Evolutionary conservation across 768 basidiomycete genomes (phyloP), one percentile per base, ranked within the genome.

Genomic region (Mycena olivaceomarginata): DNA sequence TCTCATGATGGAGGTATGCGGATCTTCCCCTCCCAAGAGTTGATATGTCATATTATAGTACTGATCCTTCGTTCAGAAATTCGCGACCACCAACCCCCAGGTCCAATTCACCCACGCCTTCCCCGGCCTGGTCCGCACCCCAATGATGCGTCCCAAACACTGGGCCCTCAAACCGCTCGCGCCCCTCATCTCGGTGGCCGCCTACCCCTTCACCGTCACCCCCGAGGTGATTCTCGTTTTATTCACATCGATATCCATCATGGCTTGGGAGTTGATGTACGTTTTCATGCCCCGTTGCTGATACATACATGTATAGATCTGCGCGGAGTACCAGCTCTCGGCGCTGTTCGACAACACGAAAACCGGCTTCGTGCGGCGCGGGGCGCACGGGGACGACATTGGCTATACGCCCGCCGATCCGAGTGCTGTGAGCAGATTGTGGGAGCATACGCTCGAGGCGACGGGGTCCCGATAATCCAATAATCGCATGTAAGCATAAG

Each of bases 71-170:
- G 5, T 12, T 20, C 66, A 88, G 87, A 81, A 81, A 70, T 85
- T 87, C 64, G 80, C 87, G 1, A 73, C 82, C 4, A 82, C 81
- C 22, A 79, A 87, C 59, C 86, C 85, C 3, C 75, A 63, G 25
- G 56, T 87, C 46, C 81, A 84, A 6, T 88, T 89, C 81, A 81
- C 83, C 0, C 88, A 88, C 75, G 81, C 80, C 1, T 80, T 79
- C 64, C 88, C 88, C 0, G 88, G 88, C 15, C 57, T 82, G 16
- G 87, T 88, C 10, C 81, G 82, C 48, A 88, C 88, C 11, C 68
- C 86, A 11, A 60, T 84, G 46, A 74, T 78, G 53, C n/a, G 64
- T 1, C 74, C 78, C 15, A 77, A 79, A 41, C 67, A 75, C 59
- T 69, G 70, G 70, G 45, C 59, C 12, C 43, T 81, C n/a, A 75